These are phyloP conservation scores for Meredithiella fracta DNA, from an alignment of 2,329 filamentous ascomycete species.

Conservation along the genomic window DNA sequence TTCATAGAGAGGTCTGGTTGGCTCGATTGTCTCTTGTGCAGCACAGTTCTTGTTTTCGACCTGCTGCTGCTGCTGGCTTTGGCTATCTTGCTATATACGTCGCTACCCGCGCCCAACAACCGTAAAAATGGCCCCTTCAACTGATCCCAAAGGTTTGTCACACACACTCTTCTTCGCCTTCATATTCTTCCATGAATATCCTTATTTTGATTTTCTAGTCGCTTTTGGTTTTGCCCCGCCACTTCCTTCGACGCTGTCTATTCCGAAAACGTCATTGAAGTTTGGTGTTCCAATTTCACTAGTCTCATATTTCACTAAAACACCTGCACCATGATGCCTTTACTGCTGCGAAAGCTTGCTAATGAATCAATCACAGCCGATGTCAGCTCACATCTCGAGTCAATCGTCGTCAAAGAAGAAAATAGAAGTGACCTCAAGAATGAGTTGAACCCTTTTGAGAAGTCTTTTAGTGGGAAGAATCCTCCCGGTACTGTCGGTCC, in stretches of 20 bases:
- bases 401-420: conserved; percentile 8
- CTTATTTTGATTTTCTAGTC: background rate
- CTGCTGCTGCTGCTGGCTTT: too few species aligned
- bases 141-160: conserved; percentile 7
- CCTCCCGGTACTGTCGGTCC: conserved; percentile 25
- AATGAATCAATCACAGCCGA: background rate
- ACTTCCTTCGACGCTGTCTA: too few species aligned
- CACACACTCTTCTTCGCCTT: background rate
- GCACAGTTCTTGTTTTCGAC: too few species aligned
- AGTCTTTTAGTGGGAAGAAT: conserved; percentile 59
- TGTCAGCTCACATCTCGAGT: conserved; percentile 1
- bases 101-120: background rate
- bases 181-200: background rate
- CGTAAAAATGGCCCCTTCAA: conserved; percentile 10
- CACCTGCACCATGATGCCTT: background rate
- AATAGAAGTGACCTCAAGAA: conserved; percentile 34
- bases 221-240: background rate
- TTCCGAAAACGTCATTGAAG: too few species aligned
- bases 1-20: background rate
- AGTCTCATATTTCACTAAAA: too few species aligned
- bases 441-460: conserved; percentile 94
- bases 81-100: background rate
- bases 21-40: background rate
- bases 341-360: background rate
- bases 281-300: too few species aligned